A percentile compares a stretch with the other conserved stretches of the same genome.
Evolutionary conservation across 2,329 filamentous ascomycete species (phyloP).

Genomic region (Akanthomyces muscarius): DNA sequence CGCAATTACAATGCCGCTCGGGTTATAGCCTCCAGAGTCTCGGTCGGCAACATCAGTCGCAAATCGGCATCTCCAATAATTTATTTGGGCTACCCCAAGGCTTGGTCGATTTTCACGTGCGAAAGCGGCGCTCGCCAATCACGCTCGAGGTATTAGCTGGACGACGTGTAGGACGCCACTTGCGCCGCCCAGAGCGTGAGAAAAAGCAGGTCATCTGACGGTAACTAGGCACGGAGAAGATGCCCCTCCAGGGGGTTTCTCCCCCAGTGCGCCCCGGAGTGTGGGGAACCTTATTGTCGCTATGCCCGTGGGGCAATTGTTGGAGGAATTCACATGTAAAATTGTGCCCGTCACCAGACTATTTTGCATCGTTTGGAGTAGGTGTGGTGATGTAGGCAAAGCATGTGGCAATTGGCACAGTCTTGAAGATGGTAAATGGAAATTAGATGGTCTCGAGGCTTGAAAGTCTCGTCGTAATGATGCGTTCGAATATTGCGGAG

Average conservation of each 20-base stretch:
- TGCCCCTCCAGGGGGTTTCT: conserved; percentile 1
- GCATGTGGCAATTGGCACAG: conserved; percentile 11
- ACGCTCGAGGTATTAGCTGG: conserved; percentile 7
- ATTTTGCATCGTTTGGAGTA: neutral
- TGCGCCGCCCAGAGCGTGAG: neutral
- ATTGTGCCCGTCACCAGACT: conserved; percentile 2
- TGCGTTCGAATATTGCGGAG: neutral
- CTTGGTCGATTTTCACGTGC: conserved; percentile 3
- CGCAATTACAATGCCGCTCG: neutral
- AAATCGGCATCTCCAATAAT: conserved; percentile 7
- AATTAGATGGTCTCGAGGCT: neutral
- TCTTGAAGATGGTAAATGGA: neutral
- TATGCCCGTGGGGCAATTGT: neutral
- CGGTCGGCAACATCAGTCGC: conserved; percentile 1
- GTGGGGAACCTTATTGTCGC: neutral
- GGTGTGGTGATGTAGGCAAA: neutral
- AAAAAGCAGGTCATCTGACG: conserved; percentile 12
- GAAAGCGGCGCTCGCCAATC: conserved; percentile 13
- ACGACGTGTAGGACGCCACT: neutral
- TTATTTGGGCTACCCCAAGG: conserved; percentile 6
- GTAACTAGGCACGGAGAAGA: conserved; percentile 6
- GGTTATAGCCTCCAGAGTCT: neutral
- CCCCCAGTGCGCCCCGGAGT: neutral
- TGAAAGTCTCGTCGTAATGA: neutral
- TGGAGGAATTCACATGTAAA: conserved; percentile 12